Percentiles rank a stretch among this genome's conserved stretches.
Conservation (phyloP, 2,329 filamentous ascomycete species). For the Alternaria arbusti region DNA sequence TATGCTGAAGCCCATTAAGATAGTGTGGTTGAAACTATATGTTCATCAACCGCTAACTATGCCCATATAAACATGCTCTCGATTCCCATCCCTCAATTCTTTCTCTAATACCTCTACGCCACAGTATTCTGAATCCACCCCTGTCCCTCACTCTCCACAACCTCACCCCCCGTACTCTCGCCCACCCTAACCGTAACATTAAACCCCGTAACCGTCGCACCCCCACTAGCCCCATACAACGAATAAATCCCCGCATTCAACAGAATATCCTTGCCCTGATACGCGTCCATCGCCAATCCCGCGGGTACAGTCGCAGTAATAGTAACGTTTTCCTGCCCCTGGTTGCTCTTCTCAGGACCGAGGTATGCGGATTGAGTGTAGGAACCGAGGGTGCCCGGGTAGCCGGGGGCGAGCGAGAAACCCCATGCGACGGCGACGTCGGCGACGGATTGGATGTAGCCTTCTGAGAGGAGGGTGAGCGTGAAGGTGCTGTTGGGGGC, state of each 20-base stretch:
- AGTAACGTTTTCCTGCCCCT: slow-evolving; percentile 28
- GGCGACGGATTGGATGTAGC: slow-evolving; percentile 55
- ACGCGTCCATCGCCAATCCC: slow-evolving; percentile 5
- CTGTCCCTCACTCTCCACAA: slow-evolving; percentile 14
- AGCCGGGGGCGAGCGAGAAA: slow-evolving; percentile 30
- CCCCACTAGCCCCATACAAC: slow-evolving; percentile 31
- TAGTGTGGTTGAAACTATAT: background rate
- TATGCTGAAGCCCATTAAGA: background rate
- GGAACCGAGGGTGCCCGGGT: slow-evolving; percentile 37
- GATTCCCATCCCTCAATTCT: too few relatives aligned
- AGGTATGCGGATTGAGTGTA: slow-evolving; percentile 43
- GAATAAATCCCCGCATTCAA: slow-evolving; percentile 32
- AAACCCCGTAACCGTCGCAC: slow-evolving; percentile 17
- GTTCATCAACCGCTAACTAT: background rate
- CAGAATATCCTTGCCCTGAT: slow-evolving; percentile 21
- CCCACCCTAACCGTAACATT: slow-evolving; percentile 31
- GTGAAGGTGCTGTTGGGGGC: slow-evolving; percentile 48
- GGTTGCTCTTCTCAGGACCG: slow-evolving; percentile 41
- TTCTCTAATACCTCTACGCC: background rate
- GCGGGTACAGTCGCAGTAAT: slow-evolving; percentile 23
- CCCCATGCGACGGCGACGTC: slow-evolving; percentile 57
- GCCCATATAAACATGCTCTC: background rate
- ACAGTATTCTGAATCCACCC: slow-evolving; percentile 13
- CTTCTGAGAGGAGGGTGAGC: slow-evolving; percentile 49
- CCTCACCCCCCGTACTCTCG: slow-evolving; percentile 17